Conservation (phyloP, 1,284 basidiomycete genomes). For the Cryptococcus maquisensis region DNA sequence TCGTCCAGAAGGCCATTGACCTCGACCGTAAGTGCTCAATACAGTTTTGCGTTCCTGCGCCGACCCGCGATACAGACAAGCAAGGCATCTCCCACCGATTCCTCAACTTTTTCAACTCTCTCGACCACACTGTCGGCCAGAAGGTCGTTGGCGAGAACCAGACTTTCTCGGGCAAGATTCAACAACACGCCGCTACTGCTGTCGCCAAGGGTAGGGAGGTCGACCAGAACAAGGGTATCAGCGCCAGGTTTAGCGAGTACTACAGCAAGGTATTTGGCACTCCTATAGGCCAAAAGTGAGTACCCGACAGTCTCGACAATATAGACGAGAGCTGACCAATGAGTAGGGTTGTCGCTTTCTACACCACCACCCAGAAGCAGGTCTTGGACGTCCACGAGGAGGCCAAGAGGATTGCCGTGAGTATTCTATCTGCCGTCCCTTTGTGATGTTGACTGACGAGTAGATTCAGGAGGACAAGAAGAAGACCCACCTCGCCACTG, state of each 20-base stretch:
- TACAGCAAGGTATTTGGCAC: conserved; percentile 70
- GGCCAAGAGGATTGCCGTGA: conserved; percentile 51
- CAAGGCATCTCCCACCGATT: conserved; percentile 83
- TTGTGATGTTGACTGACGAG: conserved; percentile 3
- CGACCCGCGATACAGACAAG: conserved; percentile 54
- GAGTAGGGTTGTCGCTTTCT: conserved; percentile 50
- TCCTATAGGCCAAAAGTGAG: conserved; percentile 64
- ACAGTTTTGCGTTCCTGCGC: neutral
- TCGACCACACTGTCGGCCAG: conserved; percentile 67
- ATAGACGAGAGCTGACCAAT: conserved; percentile 9
- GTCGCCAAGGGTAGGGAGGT: conserved; percentile 64
- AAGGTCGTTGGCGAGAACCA: conserved; percentile 51
- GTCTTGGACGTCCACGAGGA: conserved; percentile 57
- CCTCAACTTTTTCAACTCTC: conserved; percentile 65
- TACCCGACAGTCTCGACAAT: neutral
- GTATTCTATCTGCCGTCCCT: conserved; percentile 9
- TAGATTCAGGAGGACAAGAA: conserved; percentile 41
- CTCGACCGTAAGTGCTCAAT: conserved; percentile 63
- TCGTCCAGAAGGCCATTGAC: conserved; percentile 80
- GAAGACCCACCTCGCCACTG: conserved; percentile 14
- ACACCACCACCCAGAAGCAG: conserved; percentile 69
- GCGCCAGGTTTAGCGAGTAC: conserved; percentile 57
- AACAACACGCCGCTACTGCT: conserved; percentile 55
- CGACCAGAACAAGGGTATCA: conserved; percentile 74
- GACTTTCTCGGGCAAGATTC: conserved; percentile 69